phyloP scores from a whole-genome alignment of 331 rosid genomes.

The Arachis monticola region DNA sequence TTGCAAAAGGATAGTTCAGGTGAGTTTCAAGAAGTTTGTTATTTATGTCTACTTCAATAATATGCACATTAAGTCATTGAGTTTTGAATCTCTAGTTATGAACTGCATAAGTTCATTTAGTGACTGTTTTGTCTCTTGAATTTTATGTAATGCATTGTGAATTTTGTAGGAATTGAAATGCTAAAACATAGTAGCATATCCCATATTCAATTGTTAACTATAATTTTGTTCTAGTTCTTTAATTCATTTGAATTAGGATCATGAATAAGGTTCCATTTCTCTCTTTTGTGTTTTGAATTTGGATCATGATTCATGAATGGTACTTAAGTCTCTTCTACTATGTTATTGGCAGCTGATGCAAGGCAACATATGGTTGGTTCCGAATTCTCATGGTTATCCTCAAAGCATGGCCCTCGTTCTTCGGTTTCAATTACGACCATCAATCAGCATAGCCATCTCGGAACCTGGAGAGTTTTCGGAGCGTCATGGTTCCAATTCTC shows the following conservation, averaged over 20 bases:
- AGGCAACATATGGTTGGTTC: constrained; percentile 89
- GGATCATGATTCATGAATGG: neutral
- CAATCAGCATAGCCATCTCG: constrained; percentile 73
- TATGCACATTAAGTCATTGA: constrained; percentile 6
- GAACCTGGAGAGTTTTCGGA: constrained; percentile 84
- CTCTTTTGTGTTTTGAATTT: neutral
- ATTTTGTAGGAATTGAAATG: neutral
- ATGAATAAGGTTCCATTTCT: neutral
- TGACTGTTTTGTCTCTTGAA: neutral
- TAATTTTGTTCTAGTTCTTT: constrained; percentile 3
- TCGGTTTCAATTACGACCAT: constrained; percentile 72
- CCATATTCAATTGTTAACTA: constrained; percentile 1
- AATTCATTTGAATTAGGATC: constrained; percentile 14
- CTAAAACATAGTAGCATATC: no score
- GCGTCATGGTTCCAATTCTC: constrained; percentile 63
- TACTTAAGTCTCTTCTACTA: constrained; percentile 22
- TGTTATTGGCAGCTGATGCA: constrained; percentile 84
- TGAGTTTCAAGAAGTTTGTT: constrained; percentile 44
- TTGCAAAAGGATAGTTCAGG: constrained; percentile 95
- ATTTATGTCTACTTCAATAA: neutral
- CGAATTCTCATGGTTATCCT: constrained; percentile 72
- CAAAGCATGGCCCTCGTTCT: constrained; percentile 92
- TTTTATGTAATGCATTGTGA: constrained; percentile 7
- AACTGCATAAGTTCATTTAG: neutral
- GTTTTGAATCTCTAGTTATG: constrained; percentile 14